Conservation (phyloP, 768 basidiomycete species). For the Mycena chlorophos region DNA sequence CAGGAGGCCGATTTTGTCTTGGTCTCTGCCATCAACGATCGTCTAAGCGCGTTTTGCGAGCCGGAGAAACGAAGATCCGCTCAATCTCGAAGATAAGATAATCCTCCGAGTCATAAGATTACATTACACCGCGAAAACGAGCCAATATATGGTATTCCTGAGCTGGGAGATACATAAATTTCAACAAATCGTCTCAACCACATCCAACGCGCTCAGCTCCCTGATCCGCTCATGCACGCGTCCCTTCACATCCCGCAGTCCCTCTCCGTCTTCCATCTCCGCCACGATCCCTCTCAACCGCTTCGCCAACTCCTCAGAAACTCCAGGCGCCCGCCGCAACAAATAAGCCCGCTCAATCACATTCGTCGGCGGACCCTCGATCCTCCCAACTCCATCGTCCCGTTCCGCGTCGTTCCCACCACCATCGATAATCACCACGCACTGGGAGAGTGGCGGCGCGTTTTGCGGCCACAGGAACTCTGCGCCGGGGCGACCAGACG, state of each 20-base stretch:
- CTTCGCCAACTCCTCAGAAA: background rate
- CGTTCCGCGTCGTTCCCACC: background rate
- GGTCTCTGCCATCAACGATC: too few relatives aligned
- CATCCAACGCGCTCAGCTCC: background rate
- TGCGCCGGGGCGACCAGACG: too few relatives aligned
- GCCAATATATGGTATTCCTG: too few relatives aligned
- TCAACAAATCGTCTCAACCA: background rate
- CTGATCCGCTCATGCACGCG: background rate
- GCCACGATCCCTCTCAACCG: background rate
- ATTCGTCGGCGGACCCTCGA: too few relatives aligned
- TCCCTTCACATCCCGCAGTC: background rate
- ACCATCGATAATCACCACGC: background rate
- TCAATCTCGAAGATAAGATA: too few relatives aligned
- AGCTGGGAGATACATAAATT: too few relatives aligned
- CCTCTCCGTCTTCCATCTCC: background rate
- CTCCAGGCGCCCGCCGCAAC: background rate
- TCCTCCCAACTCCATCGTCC: too few relatives aligned
- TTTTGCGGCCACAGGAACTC: background rate
- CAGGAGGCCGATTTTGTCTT: too few relatives aligned
- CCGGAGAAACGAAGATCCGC: too few relatives aligned
- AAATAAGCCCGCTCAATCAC: background rate
- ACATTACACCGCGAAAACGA: too few relatives aligned
- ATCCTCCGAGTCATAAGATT: too few relatives aligned
- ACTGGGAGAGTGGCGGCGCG: background rate
- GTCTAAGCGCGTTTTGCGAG: too few relatives aligned